A percentile compares a stretch with the other conserved stretches of the same genome.
phyloP scores from a whole-genome alignment of 345 rosid genomes.

The Populus simonii region DNA sequence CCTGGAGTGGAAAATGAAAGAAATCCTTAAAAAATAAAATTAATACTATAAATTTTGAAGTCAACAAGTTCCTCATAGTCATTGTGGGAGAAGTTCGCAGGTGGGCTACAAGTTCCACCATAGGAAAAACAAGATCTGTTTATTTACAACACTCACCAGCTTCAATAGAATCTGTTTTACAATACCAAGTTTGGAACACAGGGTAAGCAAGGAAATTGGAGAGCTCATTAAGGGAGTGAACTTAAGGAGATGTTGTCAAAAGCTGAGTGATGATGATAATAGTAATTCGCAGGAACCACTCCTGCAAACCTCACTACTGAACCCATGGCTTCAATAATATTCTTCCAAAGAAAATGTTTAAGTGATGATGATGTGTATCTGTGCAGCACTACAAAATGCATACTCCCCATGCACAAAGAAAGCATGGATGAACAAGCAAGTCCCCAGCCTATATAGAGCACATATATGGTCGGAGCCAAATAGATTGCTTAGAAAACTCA shows the following conservation, averaged over 20 bases:
- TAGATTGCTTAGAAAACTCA: neutral
- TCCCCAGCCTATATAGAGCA: neutral
- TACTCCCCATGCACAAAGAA: neutral
- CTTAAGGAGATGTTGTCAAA: neutral
- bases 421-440: neutral
- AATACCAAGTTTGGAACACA: neutral
- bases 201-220: neutral
- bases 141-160: neutral
- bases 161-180: neutral
- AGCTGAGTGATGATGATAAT: neutral
- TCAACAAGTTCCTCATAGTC: neutral
- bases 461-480: neutral
- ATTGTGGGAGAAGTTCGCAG: neutral
- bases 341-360: neutral
- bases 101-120: neutral
- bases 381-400: neutral
- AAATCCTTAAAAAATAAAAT: neutral
- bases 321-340: neutral
- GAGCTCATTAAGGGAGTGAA: neutral
- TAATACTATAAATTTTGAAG: neutral
- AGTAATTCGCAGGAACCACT: neutral
- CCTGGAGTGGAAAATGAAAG: neutral
- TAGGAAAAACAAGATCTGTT: neutral
- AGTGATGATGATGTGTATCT: neutral
- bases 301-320: neutral